Evolutionary conservation across 163 green algal species (phyloP), one percentile per base, ranked within the genome.

Genomic region (Trebouxiophyceae sp.): DNA sequence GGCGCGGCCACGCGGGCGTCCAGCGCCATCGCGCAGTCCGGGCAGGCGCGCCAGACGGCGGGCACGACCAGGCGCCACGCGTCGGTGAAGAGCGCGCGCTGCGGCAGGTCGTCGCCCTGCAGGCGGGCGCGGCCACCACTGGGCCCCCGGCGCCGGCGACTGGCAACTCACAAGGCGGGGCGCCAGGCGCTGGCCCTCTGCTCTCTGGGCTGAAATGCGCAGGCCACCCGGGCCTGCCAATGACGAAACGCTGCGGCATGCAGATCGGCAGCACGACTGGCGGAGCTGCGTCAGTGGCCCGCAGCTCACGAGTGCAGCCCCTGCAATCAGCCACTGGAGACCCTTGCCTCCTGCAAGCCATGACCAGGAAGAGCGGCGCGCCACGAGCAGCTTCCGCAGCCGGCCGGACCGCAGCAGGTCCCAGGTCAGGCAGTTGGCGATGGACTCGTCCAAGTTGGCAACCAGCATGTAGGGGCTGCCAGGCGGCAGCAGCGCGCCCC

Each of bases 341-440:
- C n/a, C n/a, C n/a, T n/a, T n/a, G n/a, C n/a, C n/a, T n/a, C n/a
- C n/a, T n/a, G n/a, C n/a, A n/a, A n/a, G n/a, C n/a, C n/a, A n/a
- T n/a, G n/a, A n/a, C n/a, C n/a, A n/a, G n/a, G n/a, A n/a, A n/a
- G 39, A 50, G 39, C 39, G 39, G 39, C 39, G 12, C 19, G 39
- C 39, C 46, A 33, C 62, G n/a, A 67, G 32, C 1, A 44, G 50
- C n/a, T 20, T 19, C 29, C 33, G 5, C 46, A 67, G 62, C 62
- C 33, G 4, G 44, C 62, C 62, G 16, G n/a, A 46, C 30, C 54
- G 19, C 30, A 33, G 50, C 46, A 67, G 45, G 31, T 56, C 62
- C 62, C 62, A 67, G 32, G 62, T 67, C 46, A 67, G 54, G 45
- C 62, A 67, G 46, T 60, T 67, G 45, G 27, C 62, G 47, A 67